Evolutionary conservation across 2,329 filamentous ascomycete species (phyloP).

Genomic region (Dothiorella sarmentorum): DNA sequence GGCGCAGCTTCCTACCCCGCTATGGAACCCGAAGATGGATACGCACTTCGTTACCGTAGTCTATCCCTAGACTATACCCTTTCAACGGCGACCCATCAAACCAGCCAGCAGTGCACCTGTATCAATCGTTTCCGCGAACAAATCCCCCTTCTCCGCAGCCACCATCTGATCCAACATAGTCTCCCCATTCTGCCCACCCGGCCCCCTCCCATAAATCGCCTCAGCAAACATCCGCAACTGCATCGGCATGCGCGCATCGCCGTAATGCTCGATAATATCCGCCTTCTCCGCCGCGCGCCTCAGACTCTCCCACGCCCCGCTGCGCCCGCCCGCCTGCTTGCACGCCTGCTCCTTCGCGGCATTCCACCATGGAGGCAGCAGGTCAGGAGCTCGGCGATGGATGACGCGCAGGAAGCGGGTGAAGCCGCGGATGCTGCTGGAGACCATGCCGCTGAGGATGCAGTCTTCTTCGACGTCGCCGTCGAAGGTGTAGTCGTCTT

Average conservation of each 20-base stretch:
- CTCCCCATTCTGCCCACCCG: slow-evolving; percentile 22
- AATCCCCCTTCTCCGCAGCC: too few relatives aligned
- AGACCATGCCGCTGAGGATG: not conserved
- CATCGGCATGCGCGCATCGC: slow-evolving; percentile 25
- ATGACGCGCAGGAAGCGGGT: slow-evolving; percentile 23
- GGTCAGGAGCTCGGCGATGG: not conserved
- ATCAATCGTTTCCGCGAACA: too few relatives aligned
- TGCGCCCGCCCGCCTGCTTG: slow-evolving; percentile 22
- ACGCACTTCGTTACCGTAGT: too few relatives aligned
- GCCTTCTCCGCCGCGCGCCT: slow-evolving; percentile 21
- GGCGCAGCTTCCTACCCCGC: too few relatives aligned
- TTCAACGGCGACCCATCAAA: too few relatives aligned
- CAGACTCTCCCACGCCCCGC: slow-evolving; percentile 22
- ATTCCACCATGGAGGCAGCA: slow-evolving; percentile 29
- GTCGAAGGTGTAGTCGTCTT: slow-evolving; percentile 25
- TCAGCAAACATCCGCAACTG: slow-evolving; percentile 29
- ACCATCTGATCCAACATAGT: slow-evolving; percentile 23
- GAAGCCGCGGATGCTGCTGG: slow-evolving; percentile 23
- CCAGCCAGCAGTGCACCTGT: too few relatives aligned
- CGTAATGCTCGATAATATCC: slow-evolving; percentile 26
- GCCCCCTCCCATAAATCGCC: slow-evolving; percentile 21
- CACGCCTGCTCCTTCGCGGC: slow-evolving; percentile 23
- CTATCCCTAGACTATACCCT: too few relatives aligned
- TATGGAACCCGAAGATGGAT: too few relatives aligned
- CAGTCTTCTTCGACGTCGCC: not conserved